A percentile compares a stretch with the other conserved stretches of the same genome.
These are phyloP conservation scores for Dactylellina sp. DNA, from an alignment of 2,329 filamentous ascomycete species.

Conservation along the genomic window DNA sequence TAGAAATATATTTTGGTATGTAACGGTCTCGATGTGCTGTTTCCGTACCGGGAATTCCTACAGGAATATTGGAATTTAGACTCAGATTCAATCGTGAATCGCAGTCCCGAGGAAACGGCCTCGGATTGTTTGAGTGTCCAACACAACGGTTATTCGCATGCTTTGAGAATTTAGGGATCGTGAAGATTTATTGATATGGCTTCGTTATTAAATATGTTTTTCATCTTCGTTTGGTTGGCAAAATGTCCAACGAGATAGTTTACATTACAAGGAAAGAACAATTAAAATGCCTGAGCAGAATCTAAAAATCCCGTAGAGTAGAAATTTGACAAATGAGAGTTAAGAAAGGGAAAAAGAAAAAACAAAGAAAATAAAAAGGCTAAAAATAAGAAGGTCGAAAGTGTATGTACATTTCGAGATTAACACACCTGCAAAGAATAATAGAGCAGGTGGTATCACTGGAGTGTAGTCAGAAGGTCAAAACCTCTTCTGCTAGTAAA, in stretches of 20 bases:
- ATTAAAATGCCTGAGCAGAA: constrained; percentile 37
- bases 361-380: constrained; percentile 18
- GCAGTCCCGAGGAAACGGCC: no score
- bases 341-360: constrained; percentile 27
- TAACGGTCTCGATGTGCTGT: no score
- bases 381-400: constrained; percentile 15
- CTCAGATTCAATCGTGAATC: no score
- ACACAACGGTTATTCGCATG: no score
- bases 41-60: no score
- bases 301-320: constrained; percentile 27
- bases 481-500: constrained; percentile 31
- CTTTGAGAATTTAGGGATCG: neutral
- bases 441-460: constrained; percentile 19
- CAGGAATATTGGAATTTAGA: no score
- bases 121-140: no score
- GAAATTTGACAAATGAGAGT: constrained; percentile 44
- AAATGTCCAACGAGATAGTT: constrained; percentile 29
- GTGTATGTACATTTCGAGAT: constrained; percentile 27
- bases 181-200: constrained; percentile 1
- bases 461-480: constrained; percentile 35
- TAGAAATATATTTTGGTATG: no score
- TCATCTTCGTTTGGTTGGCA: constrained; percentile 33
- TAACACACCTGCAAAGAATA: constrained; percentile 5
- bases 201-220: constrained; percentile 33
- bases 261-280: constrained; percentile 42